These are phyloP conservation scores for Dorcoceras hygrometricum DNA, from an alignment of 257 asterid species.

Conservation along the genomic window DNA sequence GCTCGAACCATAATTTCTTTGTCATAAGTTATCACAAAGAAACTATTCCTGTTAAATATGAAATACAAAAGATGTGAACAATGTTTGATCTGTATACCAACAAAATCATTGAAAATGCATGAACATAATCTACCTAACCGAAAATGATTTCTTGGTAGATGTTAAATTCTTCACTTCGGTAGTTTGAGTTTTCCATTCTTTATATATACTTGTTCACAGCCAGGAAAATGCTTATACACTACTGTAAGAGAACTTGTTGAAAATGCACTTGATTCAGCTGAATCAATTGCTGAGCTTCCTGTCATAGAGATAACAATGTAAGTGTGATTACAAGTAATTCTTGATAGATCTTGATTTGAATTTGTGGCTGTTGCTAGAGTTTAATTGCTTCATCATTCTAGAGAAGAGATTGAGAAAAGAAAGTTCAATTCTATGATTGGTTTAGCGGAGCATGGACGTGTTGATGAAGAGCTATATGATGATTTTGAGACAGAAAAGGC, in stretches of 20 bases:
- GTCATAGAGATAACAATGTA: constrained; percentile 76
- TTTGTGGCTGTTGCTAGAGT: constrained; percentile 8
- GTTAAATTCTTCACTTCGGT: constrained; percentile 10
- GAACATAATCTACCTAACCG: background rate
- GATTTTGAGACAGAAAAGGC: constrained; percentile 85
- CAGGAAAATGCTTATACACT: constrained; percentile 83
- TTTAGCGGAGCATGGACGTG: constrained; percentile 64
- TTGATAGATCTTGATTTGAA: constrained; percentile 5
- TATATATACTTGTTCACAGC: constrained; percentile 41
- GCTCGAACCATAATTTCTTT: too few relatives aligned
- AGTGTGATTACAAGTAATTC: constrained; percentile 22
- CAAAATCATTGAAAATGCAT: background rate
- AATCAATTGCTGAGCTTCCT: constrained; percentile 81
- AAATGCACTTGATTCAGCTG: constrained; percentile 95
- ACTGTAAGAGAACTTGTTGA: constrained; percentile 94
- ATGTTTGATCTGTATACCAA: background rate
- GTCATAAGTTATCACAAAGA: too few relatives aligned
- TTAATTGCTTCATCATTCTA: constrained; percentile 29
- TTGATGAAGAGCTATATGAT: constrained; percentile 77
- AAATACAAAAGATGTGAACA: background rate
- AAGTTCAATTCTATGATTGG: constrained; percentile 84
- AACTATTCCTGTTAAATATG: background rate
- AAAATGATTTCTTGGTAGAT: background rate
- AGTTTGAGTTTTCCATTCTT: background rate
- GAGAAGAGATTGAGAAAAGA: constrained; percentile 77